Base-by-base conservation (phyloP, 1,284 basidiomycete genomes). In the Pisolithus thermaeus region DNA sequence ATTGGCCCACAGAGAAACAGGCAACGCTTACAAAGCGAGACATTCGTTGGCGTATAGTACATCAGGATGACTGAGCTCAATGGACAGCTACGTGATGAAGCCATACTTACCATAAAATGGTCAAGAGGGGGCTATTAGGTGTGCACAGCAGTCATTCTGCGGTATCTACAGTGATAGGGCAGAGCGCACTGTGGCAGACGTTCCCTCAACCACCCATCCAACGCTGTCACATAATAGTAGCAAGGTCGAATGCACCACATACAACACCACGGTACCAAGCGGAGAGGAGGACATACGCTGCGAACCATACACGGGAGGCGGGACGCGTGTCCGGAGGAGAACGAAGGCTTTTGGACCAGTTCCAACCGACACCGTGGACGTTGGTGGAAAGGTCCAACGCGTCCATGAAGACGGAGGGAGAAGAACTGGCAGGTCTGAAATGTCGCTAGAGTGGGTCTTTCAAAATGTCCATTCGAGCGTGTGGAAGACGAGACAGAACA, bases 331-430 rank as follows among this genome's bases (percentile, higher is more conserved):
- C 74, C 11, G 53, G 56, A 1, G 78, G 73, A 39, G 78, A 41
- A 45, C 72, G 65, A 5, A 77, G 61, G 37, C 71, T 68, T 27
- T 61, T 59, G 7, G 59, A 52, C 61, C 59, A 61, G n/a, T n/a
- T n/a, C n/a, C 82, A 84, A 20, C 76, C 79, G 40, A 70, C 58
- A 3, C 80, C 81, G 11, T 80, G 77, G 12, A 77, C 53, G 54
- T 73, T 77, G 52, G 62, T 65, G 9, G 57, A 57, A 14, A 84
- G 69, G 49, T 82, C 78, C 7, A 74, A 57, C 0, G 74, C 72
- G 56, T 84, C 75, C 30, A 66, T 49, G 12, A 67, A 51, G 1
- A 32, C 42, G 1, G 61, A 55, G 20, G 35, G 30, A 12, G 40
- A 20, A 3, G 12, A 4, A 20, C 46, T 41, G 2, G 2, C 12